These are phyloP conservation scores for Ceratocystis albifundus DNA, from an alignment of 2,329 filamentous ascomycete genomes.

Conservation along the genomic window DNA sequence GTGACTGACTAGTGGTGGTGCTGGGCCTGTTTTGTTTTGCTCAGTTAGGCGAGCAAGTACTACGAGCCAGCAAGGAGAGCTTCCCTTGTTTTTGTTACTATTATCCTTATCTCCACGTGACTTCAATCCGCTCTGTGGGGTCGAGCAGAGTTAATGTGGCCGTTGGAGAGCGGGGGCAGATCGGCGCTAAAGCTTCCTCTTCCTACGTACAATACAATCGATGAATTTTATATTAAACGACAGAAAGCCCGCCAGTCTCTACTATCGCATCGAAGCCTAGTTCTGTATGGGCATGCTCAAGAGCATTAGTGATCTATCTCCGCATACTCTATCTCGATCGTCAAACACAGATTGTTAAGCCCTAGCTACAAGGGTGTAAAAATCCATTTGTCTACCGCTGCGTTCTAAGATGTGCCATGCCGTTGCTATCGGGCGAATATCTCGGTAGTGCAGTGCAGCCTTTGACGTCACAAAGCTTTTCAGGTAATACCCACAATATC, in stretches of 20 bases:
- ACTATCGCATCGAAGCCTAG: too few relatives aligned
- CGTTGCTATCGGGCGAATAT: neutral
- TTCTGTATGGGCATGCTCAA: too few relatives aligned
- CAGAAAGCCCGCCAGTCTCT: too few relatives aligned
- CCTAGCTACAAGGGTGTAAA: neutral
- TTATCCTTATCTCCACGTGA: slow-evolving; percentile 11
- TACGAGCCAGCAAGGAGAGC: neutral
- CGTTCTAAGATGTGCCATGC: neutral
- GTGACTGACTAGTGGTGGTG: too few relatives aligned
- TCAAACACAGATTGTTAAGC: neutral
- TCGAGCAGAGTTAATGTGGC: neutral
- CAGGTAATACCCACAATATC: neutral
- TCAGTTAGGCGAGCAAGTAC: neutral
- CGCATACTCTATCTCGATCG: neutral
- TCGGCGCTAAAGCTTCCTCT: too few relatives aligned
- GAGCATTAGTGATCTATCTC: neutral
- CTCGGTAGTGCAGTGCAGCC: neutral
- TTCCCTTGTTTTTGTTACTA: neutral
- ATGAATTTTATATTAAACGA: too few relatives aligned
- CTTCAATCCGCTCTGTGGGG: neutral
- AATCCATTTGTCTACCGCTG: neutral
- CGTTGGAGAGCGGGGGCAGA: neutral
- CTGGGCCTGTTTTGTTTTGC: neutral
- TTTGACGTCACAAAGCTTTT: slow-evolving; percentile 6
- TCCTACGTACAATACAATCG: too few relatives aligned